Conservation (phyloP, 106 monocot species). For the Dendrobium huoshanense region DNA sequence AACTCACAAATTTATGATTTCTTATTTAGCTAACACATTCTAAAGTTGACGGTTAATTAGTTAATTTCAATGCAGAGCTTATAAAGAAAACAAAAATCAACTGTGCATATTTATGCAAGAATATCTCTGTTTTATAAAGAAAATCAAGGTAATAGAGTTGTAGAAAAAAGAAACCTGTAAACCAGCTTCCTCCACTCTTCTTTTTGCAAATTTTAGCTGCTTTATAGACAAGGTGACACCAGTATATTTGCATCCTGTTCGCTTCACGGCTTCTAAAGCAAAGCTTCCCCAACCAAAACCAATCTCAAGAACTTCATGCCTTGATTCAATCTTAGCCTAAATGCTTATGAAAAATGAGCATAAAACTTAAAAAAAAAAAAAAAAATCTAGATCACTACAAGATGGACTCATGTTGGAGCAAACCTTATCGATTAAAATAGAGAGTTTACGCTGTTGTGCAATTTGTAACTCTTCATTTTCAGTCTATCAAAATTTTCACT, state of each 20-base stretch:
- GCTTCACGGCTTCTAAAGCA: constrained; percentile 75
- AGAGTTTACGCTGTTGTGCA: constrained; percentile 80
- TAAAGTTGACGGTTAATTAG: neutral
- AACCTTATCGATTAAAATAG: constrained; percentile 84
- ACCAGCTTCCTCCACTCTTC: constrained; percentile 69
- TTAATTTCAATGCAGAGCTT: neutral
- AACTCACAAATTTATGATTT: too few relatives aligned
- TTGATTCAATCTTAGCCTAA: constrained; percentile 63
- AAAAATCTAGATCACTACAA: neutral
- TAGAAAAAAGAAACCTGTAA: constrained; percentile 47
- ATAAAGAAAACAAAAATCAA: neutral
- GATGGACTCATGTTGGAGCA: neutral
- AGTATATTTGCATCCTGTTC: constrained; percentile 87
- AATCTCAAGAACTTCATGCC: constrained; percentile 94
- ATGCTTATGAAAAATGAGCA: constrained; percentile 1
- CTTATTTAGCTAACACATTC: too few relatives aligned
- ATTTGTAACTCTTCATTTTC: constrained; percentile 74
- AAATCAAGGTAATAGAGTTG: neutral
- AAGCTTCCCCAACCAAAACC: constrained; percentile 92
- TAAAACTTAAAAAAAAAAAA: neutral
- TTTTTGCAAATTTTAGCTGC: constrained; percentile 65
- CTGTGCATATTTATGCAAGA: neutral
- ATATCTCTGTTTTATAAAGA: neutral
- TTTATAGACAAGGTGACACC: constrained; percentile 88
- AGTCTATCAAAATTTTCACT: constrained; percentile 21